Base-by-base conservation (phyloP, 768 basidiomycete genomes). In the Hebeloma cylindrosporum region DNA sequence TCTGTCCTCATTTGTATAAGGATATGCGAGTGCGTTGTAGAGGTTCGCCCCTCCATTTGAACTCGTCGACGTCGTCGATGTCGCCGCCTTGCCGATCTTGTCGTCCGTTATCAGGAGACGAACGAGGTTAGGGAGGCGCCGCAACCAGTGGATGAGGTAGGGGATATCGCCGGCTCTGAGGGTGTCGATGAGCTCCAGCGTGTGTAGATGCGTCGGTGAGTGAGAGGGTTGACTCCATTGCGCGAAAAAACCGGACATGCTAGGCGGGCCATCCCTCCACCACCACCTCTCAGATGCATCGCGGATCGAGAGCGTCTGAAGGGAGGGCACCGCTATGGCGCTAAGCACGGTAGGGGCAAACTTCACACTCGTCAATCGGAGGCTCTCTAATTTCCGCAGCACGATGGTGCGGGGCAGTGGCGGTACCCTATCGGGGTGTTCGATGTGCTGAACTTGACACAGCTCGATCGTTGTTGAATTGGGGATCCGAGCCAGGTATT, bases 121-220 rank as follows among this genome's bases (percentile, higher is more conserved):
- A 3, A 61, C 51, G 22, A 69, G 58, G 27, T 54, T 50, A 1
- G 63, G 59, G 3, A 66, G 45, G 17, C 62, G 60, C 3, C 45
- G 53, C 16, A 67, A 55, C 57, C 60, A 67, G 14, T 61, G 52
- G 23, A 66, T 59, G 13, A 69, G 42, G 42, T 55, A 58, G 1
- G 61, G 53, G 7, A 62, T 46, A 33, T 66, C 64, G 14, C 18
- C 20, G 9, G 45, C 13, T 16, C 28, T 25, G 13, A 66, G 34
- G 34, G 57, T 58, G 9, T 60, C 37, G 7, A 46, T 21, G 3
- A 67, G 52, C 27, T 64, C 58, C 37, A 69, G 56, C 23, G 58
- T 58, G 25, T 64, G 63, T 2, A 67, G 50, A 4, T 51, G 21
- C 8, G 23, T 22, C 3, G 65, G 63, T 1, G 61, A 30, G 40